Conservation (phyloP, 805 yeast genomes). For the Hanseniaspora singularis region DNA sequence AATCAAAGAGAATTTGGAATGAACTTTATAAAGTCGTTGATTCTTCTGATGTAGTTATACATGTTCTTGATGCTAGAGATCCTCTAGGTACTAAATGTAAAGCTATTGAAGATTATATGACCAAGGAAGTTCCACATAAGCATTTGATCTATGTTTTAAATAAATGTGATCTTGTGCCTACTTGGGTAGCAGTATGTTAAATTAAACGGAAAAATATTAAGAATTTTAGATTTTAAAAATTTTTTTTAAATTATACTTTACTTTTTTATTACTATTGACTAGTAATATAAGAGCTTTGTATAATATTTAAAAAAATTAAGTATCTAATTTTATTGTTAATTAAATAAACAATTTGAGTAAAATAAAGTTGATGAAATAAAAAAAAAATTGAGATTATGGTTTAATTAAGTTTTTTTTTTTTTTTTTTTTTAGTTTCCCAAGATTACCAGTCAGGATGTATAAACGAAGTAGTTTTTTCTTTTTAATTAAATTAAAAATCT, state of each 20-base stretch:
- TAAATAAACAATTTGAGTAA: neutral
- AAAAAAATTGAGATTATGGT: constrained; percentile 12
- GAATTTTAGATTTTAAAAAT: too few species aligned
- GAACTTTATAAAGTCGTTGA: constrained; percentile 93
- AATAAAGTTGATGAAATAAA: neutral
- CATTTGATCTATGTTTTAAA: constrained; percentile 88
- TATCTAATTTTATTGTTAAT: too few species aligned
- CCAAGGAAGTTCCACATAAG: constrained; percentile 90
- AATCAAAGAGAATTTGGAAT: constrained; percentile 97
- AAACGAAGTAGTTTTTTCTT: constrained; percentile 16
- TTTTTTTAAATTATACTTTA: too few species aligned
- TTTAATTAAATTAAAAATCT: constrained; percentile 20
- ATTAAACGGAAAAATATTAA: neutral
- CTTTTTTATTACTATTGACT: too few species aligned
- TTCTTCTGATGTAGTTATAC: constrained; percentile 93
- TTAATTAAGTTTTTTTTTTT: too few species aligned
- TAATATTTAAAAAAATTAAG: too few species aligned
- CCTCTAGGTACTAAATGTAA: constrained; percentile 93
- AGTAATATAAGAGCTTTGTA: too few species aligned
- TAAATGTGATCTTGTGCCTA: constrained; percentile 96
- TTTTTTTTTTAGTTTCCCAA: constrained; percentile 38
- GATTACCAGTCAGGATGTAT: constrained; percentile 74
- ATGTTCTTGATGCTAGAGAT: constrained; percentile 94
- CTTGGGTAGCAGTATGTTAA: constrained; percentile 97
- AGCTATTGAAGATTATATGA: constrained; percentile 83